Evolutionary conservation across 805 yeast genomes (phyloP).

Genomic region (Diddensiella transvaalensis): DNA sequence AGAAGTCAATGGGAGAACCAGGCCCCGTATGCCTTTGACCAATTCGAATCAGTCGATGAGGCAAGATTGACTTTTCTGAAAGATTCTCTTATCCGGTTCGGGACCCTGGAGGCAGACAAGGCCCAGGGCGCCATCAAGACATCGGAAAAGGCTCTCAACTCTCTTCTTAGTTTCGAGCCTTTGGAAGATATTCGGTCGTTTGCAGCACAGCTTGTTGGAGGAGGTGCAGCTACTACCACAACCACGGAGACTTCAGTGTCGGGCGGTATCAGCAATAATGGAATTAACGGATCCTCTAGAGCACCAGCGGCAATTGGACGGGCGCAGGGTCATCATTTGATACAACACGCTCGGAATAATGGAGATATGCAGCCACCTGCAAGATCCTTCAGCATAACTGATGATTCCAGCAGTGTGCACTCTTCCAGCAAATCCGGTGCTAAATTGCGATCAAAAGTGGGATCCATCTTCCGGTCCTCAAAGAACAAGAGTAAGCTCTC

Average conservation of each 20-base stretch:
- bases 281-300: slow-evolving; percentile 9
- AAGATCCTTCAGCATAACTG: slow-evolving; percentile 2
- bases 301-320: slow-evolving; percentile 3
- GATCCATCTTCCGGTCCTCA: slow-evolving; percentile 34
- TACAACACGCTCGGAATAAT: neutral
- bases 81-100: slow-evolving; percentile 61
- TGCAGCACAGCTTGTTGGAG: slow-evolving; percentile 39
- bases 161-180: slow-evolving; percentile 61
- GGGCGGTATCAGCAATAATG: slow-evolving; percentile 3
- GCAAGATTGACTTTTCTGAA: slow-evolving; percentile 59
- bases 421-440: slow-evolving; percentile 17
- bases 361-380: slow-evolving; percentile 4
- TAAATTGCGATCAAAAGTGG: slow-evolving; percentile 33
- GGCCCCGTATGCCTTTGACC: slow-evolving; percentile 73
- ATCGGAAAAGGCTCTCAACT: slow-evolving; percentile 64
- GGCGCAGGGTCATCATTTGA: neutral
- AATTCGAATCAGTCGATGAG: slow-evolving; percentile 69
- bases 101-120: slow-evolving; percentile 56
- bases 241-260: slow-evolving; percentile 7
- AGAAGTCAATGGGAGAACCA: slow-evolving; percentile 60
- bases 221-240: slow-evolving; percentile 7
- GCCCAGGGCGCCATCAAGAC: slow-evolving; percentile 42
- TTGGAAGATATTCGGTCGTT: slow-evolving; percentile 56
- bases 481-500: slow-evolving; percentile 8
- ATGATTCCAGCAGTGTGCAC: slow-evolving; percentile 18